A percentile compares a stretch with the other conserved stretches of the same genome.
Evolutionary conservation across 2,329 filamentous ascomycete genomes (phyloP).

Genomic region (Fusarium phyllophilum): DNA sequence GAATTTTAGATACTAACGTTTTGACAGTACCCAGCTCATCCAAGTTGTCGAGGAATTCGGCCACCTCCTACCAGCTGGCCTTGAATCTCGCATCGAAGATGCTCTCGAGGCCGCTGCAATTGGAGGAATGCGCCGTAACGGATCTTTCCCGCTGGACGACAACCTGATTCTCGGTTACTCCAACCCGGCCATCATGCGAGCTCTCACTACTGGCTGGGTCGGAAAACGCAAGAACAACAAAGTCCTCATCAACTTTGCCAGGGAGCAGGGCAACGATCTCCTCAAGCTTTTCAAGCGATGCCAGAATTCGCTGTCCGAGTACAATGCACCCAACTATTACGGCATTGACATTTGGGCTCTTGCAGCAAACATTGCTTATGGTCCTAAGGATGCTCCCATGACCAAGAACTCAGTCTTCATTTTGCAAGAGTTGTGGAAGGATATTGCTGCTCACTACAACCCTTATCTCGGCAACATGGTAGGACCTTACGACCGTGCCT

Average conservation of each 20-base stretch:
- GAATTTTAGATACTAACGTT: accelerated
- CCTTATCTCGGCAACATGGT: conserved; percentile 38
- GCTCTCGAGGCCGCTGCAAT: conserved; percentile 9
- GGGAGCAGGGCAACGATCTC: conserved; percentile 46
- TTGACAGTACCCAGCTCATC: background rate
- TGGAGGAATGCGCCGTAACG: conserved; percentile 17
- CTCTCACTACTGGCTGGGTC: conserved; percentile 54
- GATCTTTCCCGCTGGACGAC: background rate
- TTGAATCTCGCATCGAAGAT: conserved; percentile 7
- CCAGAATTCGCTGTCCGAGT: background rate
- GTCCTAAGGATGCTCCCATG: conserved; percentile 13
- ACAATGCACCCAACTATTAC: conserved; percentile 14
- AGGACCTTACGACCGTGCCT: conserved; percentile 38
- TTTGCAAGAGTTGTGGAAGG: conserved; percentile 34
- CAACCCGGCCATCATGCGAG: conserved; percentile 55
- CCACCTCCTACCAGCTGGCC: background rate
- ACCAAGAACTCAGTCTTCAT: conserved; percentile 17
- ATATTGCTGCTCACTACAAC: conserved; percentile 35
- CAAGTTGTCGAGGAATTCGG: conserved; percentile 10
- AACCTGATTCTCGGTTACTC: conserved; percentile 49
- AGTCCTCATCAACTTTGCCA: conserved; percentile 51
- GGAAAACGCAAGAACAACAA: conserved; percentile 51
- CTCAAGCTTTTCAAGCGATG: conserved; percentile 44
- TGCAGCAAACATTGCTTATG: conserved; percentile 8
- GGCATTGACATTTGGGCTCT: conserved; percentile 18